These are phyloP conservation scores for Fomitopsis pinicola DNA, from an alignment of 1,284 basidiomycete species.

Conservation along the genomic window DNA sequence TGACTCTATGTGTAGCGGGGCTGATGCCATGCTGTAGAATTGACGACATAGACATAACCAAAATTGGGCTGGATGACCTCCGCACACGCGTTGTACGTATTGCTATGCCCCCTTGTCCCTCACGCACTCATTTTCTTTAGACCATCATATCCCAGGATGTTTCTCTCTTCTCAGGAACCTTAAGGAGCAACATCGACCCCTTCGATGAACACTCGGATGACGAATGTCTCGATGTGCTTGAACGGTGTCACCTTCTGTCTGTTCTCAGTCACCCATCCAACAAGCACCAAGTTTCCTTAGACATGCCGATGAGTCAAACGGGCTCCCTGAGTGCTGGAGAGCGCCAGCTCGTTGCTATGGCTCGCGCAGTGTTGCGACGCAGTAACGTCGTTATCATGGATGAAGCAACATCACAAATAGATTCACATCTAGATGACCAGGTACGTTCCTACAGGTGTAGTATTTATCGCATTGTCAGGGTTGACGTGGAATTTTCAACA, in stretches of 20 bases:
- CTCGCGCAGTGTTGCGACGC: constrained; percentile 68
- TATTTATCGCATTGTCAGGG: not conserved
- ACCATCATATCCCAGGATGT: constrained; percentile 84
- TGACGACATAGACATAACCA: constrained; percentile 80
- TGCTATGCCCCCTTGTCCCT: not conserved
- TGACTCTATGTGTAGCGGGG: not conserved
- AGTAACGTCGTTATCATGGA: constrained; percentile 85
- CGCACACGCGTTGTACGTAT: constrained; percentile 52
- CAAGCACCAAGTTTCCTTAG: constrained; percentile 34
- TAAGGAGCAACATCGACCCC: constrained; percentile 78
- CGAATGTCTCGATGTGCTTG: constrained; percentile 63
- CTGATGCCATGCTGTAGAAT: constrained; percentile 37
- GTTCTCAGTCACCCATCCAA: constrained; percentile 29
- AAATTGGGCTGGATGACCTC: constrained; percentile 80
- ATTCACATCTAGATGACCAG: constrained; percentile 67
- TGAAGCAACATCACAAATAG: constrained; percentile 78
- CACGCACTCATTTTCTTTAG: constrained; percentile 26
- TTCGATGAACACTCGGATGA: constrained; percentile 57
- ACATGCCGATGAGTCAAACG: constrained; percentile 63
- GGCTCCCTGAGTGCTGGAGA: constrained; percentile 78
- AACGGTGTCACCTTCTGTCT: constrained; percentile 55
- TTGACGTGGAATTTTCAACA: constrained; percentile 22
- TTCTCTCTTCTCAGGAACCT: constrained; percentile 80
- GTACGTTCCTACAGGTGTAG: constrained; percentile 25
- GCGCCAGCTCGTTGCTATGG: constrained; percentile 74